A percentile compares a stretch with the other conserved stretches of the same genome.
Conservation (phyloP, 1,284 basidiomycete genomes). For the Athelia sp. region DNA sequence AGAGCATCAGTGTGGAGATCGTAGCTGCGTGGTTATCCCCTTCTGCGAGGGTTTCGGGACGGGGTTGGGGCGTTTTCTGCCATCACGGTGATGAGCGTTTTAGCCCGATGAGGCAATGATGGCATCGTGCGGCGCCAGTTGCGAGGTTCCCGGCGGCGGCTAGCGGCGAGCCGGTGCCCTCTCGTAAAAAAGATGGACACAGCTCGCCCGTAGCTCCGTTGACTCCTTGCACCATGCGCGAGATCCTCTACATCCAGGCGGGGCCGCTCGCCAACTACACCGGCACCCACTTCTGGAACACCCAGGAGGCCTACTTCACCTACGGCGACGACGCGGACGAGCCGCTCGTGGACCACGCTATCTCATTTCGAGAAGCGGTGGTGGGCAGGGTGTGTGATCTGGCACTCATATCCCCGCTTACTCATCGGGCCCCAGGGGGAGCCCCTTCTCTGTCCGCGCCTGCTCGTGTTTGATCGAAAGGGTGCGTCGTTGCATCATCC, state of each 20-base stretch:
- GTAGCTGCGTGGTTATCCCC: too few species aligned
- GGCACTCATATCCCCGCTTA: conserved; percentile 1
- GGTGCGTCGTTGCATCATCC: conserved; percentile 30
- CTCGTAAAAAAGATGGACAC: too few species aligned
- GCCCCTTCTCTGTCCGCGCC: conserved; percentile 54
- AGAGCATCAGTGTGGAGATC: too few species aligned
- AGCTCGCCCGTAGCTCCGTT: background rate
- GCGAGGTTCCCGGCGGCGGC: too few species aligned
- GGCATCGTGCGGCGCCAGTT: too few species aligned
- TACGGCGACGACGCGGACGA: conserved; percentile 31
- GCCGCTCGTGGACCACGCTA: conserved; percentile 42
- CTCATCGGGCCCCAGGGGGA: conserved; percentile 36
- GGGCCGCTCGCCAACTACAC: conserved; percentile 61
- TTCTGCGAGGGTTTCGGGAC: too few species aligned
- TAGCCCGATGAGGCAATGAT: too few species aligned
- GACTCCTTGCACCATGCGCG: conserved; percentile 44
- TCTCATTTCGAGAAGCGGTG: conserved; percentile 62
- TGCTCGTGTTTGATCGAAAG: conserved; percentile 63
- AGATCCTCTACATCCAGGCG: conserved; percentile 74
- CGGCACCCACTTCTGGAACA: conserved; percentile 78
- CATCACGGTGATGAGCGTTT: too few species aligned
- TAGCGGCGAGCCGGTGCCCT: too few species aligned
- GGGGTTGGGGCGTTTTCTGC: too few species aligned
- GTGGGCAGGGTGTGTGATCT: conserved; percentile 34
- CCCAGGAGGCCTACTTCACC: conserved; percentile 65